Base-by-base conservation (phyloP, 306 rosid genomes). In the Quercus rubra region DNA sequence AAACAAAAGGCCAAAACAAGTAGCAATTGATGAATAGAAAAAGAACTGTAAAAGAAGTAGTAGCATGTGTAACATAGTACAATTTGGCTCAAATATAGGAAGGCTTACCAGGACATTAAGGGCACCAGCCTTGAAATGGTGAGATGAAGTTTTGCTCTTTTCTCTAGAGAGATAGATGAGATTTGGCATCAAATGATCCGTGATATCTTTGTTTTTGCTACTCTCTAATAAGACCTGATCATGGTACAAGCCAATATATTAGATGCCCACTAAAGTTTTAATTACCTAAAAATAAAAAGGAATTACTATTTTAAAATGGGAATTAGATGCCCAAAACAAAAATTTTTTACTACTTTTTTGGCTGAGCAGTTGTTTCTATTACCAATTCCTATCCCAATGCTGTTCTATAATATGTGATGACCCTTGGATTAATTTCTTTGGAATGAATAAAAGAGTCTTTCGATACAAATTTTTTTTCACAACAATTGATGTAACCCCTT, bases 71-170 rank as follows among this genome's bases (percentile, higher is more conserved):
- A 38, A 38, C 46, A 38, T 38, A 23, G 15, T 7, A 10, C 41
- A 28, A 15, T 64, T 30, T 64, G 31, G 43, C 1, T 4, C 6
- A 28, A 25, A 30, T 64, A 64, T 8, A 43, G 3, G 31, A 3
- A 15, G 61, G 11, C 55, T 81, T 86, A 88, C 89, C 13, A 86
- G 75, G 41, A 68, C 81, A 71, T 88, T 88, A 1, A 88, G 89
- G 46, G 91, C 89, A 49, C 89, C 91, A 6, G 91, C 88, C 64
- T 88, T 88, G 41, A 83, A 88, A 77, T 88, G 25, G 71, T 88
- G 92, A 13, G 21, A 25, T 2, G 88, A 66, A 10, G 78, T 71
- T 62, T 3, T 58, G 68, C 68, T 79, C 35, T 86, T 86, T 54
- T 88, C 79, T 78, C 90, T 82, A 0, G 90, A 88, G 31, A 88